These are phyloP conservation scores for Geotrichum aggregatum DNA, from an alignment of 1,139 yeast species.

Conservation along the genomic window DNA sequence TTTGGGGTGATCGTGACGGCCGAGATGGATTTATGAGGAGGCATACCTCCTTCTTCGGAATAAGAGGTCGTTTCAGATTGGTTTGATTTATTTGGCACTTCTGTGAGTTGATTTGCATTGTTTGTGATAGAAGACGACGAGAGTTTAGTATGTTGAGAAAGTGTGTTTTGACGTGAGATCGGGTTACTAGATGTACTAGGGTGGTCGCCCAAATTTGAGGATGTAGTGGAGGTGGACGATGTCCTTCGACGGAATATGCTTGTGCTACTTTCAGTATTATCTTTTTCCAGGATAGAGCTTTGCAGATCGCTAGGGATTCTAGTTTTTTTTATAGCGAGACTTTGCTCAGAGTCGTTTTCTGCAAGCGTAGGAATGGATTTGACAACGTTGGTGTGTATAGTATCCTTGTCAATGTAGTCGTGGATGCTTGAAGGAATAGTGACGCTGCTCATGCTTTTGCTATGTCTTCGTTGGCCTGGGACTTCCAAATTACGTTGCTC, in stretches of 20 bases:
- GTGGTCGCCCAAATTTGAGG: slow-evolving; percentile 1
- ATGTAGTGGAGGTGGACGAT: slow-evolving; percentile 11
- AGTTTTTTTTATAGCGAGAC: neutral
- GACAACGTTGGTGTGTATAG: neutral
- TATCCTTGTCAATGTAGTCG: neutral
- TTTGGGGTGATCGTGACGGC: slow-evolving; percentile 17
- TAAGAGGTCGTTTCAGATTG: no score
- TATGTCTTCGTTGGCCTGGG: slow-evolving; percentile 29
- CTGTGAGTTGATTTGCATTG: neutral
- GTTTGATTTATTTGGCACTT: no score
- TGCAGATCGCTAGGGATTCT: no score
- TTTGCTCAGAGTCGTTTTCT: neutral
- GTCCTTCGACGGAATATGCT: slow-evolving; percentile 15
- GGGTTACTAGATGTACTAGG: slow-evolving; percentile 4
- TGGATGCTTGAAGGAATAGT: slow-evolving; percentile 15
- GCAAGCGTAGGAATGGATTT: neutral
- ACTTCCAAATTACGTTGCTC: neutral
- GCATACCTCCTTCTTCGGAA: slow-evolving; percentile 3
- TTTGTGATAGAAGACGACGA: neutral
- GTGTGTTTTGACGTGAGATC: neutral
- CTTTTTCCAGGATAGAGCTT: no score
- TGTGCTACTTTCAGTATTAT: slow-evolving; percentile 12
- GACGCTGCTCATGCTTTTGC: slow-evolving; percentile 37
- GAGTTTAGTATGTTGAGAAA: no score
- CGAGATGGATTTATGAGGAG: slow-evolving; percentile 16